Conservation (phyloP, 2,329 filamentous ascomycete species). For the Lachnellula hyalina region DNA sequence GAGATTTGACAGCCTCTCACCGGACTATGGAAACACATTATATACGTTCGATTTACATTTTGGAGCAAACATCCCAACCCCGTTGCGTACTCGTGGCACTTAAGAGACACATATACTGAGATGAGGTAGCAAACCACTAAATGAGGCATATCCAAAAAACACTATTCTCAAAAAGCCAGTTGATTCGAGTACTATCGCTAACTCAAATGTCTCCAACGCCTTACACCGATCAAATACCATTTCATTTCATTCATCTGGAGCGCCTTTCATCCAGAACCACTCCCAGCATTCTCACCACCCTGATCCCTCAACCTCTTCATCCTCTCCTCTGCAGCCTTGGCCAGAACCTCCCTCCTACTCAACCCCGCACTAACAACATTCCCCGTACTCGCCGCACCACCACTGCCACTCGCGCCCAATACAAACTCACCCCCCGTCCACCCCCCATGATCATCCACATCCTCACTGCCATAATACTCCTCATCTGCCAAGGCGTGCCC, state of each 20-base stretch:
- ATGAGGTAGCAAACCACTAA: too few relatives aligned
- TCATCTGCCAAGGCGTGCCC: constrained; percentile 57
- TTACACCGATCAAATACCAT: not conserved
- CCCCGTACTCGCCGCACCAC: constrained; percentile 34
- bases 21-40: too few relatives aligned
- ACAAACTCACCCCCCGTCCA: constrained; percentile 79
- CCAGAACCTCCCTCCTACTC: constrained; percentile 68
- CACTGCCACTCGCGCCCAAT: constrained; percentile 50
- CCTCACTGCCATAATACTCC: constrained; percentile 54
- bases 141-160: too few relatives aligned
- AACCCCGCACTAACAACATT: constrained; percentile 37
- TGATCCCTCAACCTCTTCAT: constrained; percentile 27
- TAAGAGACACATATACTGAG: too few relatives aligned
- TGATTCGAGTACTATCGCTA: too few relatives aligned
- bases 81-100: too few relatives aligned
- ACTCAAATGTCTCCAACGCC: not conserved
- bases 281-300: constrained; percentile 6
- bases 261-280: constrained; percentile 5
- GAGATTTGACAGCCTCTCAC: too few relatives aligned
- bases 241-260: not conserved
- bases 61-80: too few relatives aligned
- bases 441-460: constrained; percentile 63
- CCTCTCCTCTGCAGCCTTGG: constrained; percentile 63
- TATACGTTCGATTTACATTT: too few relatives aligned
- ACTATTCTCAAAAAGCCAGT: too few relatives aligned